A percentile compares a stretch with the other conserved stretches of the same genome.
phyloP scores from a whole-genome alignment of 2,329 filamentous ascomycete species.

The Orbilia quercus region DNA sequence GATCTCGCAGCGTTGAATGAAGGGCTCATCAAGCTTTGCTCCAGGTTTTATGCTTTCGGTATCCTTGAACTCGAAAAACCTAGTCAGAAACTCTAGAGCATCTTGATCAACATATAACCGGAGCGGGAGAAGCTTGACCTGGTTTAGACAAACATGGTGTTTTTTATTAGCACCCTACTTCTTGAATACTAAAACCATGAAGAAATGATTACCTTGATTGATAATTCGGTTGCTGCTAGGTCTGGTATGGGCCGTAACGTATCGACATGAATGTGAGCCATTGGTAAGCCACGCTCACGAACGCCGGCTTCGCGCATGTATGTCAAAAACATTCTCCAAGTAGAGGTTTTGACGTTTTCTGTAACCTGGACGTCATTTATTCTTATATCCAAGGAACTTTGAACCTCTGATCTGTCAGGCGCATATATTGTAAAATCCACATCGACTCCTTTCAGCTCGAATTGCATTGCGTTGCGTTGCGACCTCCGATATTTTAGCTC shows the following conservation, averaged over 20 bases:
- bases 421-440: constrained; percentile 85
- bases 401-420: constrained; percentile 78
- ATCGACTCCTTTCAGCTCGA: constrained; percentile 86
- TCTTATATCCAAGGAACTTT: constrained; percentile 86
- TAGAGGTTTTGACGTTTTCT: constrained; percentile 92
- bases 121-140: constrained; percentile 80
- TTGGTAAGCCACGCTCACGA: constrained; percentile 84
- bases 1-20: constrained; percentile 89
- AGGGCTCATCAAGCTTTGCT: constrained; percentile 75
- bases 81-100: constrained; percentile 93
- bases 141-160: too few relatives aligned
- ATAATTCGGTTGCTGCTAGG: constrained; percentile 87
- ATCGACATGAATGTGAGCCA: constrained; percentile 88
- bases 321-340: constrained; percentile 97
- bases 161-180: constrained; percentile 28
- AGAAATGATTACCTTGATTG: constrained; percentile 72
- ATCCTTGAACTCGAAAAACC: constrained; percentile 98
- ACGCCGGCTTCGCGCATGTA: constrained; percentile 90
- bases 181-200: neutral
- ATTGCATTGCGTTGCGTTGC: constrained; percentile 92
- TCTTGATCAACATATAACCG: constrained; percentile 97
- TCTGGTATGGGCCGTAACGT: constrained; percentile 87
- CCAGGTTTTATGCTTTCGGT: constrained; percentile 66
- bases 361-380: constrained; percentile 88
- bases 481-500: constrained; percentile 80